phyloP scores from a whole-genome alignment of 345 rosid species.

The Eucalyptus tenuipes region DNA sequence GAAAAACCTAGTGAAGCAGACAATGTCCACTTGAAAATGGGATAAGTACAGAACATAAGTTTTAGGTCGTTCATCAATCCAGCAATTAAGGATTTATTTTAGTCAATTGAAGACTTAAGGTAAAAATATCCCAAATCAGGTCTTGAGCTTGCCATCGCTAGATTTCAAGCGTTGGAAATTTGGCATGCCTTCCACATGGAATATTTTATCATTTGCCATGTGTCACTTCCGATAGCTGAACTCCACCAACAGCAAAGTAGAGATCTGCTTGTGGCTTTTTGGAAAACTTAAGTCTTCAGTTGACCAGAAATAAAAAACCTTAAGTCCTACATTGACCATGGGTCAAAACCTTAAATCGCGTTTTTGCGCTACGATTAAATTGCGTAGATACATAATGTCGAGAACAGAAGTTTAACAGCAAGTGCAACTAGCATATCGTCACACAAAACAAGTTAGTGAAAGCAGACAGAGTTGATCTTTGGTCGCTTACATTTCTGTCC shows the following conservation, averaged over 20 bases:
- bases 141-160: background rate
- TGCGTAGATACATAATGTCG: background rate
- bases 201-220: background rate
- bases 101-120: background rate
- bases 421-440: background rate
- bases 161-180: background rate
- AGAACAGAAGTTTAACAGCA: background rate
- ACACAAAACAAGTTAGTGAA: background rate
- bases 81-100: background rate
- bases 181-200: background rate
- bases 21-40: background rate
- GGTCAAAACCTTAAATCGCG: background rate
- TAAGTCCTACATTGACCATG: background rate
- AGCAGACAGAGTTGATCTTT: background rate
- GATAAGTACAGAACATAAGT: background rate
- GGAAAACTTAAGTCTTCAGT: background rate
- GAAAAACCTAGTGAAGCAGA: background rate
- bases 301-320: background rate
- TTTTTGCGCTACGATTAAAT: background rate
- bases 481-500: constrained; percentile 52
- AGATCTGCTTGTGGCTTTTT: background rate
- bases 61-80: background rate
- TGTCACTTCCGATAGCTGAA: background rate
- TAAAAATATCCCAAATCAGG: background rate
- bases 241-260: background rate